These are phyloP conservation scores for Botrytis fabae DNA, from an alignment of 2,329 filamentous ascomycete genomes.

Conservation along the genomic window DNA sequence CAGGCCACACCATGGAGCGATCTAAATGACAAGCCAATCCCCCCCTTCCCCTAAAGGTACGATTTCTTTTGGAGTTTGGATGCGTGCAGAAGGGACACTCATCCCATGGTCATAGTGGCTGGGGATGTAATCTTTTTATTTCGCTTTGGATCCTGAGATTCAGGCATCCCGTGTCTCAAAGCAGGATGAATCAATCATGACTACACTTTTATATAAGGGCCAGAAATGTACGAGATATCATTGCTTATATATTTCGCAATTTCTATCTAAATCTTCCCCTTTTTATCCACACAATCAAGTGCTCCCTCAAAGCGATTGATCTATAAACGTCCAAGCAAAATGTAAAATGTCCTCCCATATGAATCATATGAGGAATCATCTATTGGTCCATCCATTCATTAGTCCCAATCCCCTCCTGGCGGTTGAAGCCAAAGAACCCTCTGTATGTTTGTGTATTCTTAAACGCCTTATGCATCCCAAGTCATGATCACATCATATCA, in stretches of 20 bases:
- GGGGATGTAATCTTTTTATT: too few species aligned
- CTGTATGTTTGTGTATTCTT: slow-evolving; percentile 13
- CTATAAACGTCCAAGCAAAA: neutral
- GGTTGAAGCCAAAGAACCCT: slow-evolving; percentile 20
- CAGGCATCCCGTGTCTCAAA: neutral
- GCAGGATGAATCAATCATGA: neutral
- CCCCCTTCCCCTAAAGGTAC: neutral
- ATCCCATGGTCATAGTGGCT: neutral
- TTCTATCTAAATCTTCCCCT: neutral
- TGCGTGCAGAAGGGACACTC: neutral
- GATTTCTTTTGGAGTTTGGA: neutral
- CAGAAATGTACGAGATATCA: neutral
- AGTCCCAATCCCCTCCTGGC: slow-evolving; percentile 3
- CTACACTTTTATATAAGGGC: neutral
- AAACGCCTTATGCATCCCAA: slow-evolving; percentile 17
- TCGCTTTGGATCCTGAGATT: neutral
- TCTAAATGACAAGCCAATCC: neutral
- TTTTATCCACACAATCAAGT: neutral
- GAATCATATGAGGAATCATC: neutral
- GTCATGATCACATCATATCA: slow-evolving; percentile 12
- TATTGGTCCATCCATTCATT: neutral
- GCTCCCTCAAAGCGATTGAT: neutral
- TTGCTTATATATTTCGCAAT: neutral
- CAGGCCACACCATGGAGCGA: neutral
- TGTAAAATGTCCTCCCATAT: neutral